Conservation (phyloP, 306 rosid species). For the Rosa lucieae region DNA sequence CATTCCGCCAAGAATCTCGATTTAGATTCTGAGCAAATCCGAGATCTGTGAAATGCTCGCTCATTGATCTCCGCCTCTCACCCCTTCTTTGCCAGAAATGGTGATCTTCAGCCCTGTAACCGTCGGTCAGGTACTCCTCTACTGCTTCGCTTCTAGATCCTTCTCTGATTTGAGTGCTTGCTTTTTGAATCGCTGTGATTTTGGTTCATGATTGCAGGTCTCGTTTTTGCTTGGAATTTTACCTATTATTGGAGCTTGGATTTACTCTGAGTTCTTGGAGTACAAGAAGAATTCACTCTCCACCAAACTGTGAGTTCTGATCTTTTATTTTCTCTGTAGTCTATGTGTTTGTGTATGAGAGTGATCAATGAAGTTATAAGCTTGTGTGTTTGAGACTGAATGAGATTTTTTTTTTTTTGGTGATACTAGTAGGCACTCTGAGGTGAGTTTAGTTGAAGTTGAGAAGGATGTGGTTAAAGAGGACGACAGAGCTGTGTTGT, state of each 20-base stretch:
- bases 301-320: slow-evolving; percentile 64
- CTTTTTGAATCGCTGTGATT: background rate
- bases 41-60: slow-evolving; percentile 26
- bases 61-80: slow-evolving; percentile 6
- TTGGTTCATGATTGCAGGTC: slow-evolving; percentile 41
- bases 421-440: slow-evolving; percentile 63
- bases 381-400: slow-evolving; percentile 14
- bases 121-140: slow-evolving; percentile 73
- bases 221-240: slow-evolving; percentile 67
- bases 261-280: slow-evolving; percentile 79
- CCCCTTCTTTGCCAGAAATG: slow-evolving; percentile 33
- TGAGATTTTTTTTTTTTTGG: background rate
- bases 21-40: background rate
- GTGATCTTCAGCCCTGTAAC: slow-evolving; percentile 57
- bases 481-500: slow-evolving; percentile 63
- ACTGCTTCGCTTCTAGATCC: slow-evolving; percentile 34
- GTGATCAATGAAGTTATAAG: background rate
- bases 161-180: slow-evolving; percentile 13
- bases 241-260: slow-evolving; percentile 67
- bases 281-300: slow-evolving; percentile 52
- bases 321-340: background rate
- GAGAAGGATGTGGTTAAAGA: slow-evolving; percentile 51
- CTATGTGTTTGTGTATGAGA: background rate
- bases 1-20: background rate
- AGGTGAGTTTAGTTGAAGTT: slow-evolving; percentile 62